Percentiles rank a stretch among this genome's conserved stretches.
Conservation (phyloP, 73 alveolate species). For the Tetrahymena thermophila region DNA sequence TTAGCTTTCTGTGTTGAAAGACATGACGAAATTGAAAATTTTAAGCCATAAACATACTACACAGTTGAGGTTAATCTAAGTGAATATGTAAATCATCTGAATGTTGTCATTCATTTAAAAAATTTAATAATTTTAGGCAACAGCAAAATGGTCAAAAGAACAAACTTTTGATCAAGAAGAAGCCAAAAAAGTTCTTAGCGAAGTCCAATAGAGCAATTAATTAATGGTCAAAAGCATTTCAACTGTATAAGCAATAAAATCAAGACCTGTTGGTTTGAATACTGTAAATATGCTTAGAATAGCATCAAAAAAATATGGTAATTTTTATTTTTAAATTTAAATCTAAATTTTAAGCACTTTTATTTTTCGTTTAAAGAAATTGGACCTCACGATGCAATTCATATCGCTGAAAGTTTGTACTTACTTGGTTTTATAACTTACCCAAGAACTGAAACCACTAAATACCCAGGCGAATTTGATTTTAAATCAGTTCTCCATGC, state of each 20-base stretch:
- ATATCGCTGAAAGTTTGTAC: conserved; percentile 94
- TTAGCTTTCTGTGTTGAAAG: conserved; percentile 95
- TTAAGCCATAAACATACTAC: conserved; percentile 91
- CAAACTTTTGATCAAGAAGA: conserved; percentile 24
- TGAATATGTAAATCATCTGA: neutral
- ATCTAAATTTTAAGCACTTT: neutral
- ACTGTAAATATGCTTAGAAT: conserved; percentile 87
- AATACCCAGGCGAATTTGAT: conserved; percentile 77
- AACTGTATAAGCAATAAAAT: neutral
- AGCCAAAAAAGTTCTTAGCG: neutral
- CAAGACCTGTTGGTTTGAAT: conserved; percentile 82
- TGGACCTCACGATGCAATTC: conserved; percentile 58
- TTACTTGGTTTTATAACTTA: conserved; percentile 93
- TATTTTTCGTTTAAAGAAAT: neutral
- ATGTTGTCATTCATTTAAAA: neutral
- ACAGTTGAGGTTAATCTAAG: conserved; percentile 23
- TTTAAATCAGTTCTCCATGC: conserved; percentile 62
- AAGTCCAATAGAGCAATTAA: neutral
- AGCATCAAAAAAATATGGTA: conserved; percentile 47
- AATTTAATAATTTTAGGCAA: neutral
- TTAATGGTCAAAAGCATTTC: neutral
- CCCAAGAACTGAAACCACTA: conserved; percentile 98
- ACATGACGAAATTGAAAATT: conserved; percentile 89
- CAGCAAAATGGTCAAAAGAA: neutral
- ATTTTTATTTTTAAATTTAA: neutral